A percentile compares a stretch with the other conserved stretches of the same genome.
Conservation (phyloP, 1,284 basidiomycete species). For the Malassezia sympodialis region DNA sequence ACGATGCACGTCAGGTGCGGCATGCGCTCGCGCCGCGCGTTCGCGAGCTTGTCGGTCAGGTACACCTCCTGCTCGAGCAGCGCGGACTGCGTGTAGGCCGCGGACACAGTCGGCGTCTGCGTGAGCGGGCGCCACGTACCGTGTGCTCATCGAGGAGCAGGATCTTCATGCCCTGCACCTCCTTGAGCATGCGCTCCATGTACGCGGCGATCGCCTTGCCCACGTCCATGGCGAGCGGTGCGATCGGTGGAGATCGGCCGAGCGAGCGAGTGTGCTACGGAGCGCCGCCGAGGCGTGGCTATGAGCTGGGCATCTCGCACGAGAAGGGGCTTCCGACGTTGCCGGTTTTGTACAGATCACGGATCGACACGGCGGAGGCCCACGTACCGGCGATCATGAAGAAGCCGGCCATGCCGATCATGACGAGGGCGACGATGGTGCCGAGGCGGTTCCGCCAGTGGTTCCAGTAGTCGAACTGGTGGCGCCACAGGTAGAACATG, state of each 20-base stretch:
- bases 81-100: conserved; percentile 85
- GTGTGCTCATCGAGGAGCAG: conserved; percentile 88
- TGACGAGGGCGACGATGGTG: conserved; percentile 25
- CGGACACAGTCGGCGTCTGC: conserved; percentile 76
- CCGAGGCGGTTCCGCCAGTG: conserved; percentile 22
- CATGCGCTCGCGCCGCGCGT: conserved; percentile 56
- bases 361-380: conserved; percentile 45
- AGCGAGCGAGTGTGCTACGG: not conserved
- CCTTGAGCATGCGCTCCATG: conserved; percentile 76
- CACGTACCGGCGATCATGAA: conserved; percentile 48
- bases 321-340: conserved; percentile 46
- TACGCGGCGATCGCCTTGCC: conserved; percentile 90
- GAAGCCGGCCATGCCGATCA: conserved; percentile 44
- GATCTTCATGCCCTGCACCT: conserved; percentile 85
- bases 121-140: not conserved
- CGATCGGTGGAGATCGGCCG: not conserved
- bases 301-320: conserved; percentile 28
- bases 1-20: conserved; percentile 93
- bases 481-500: conserved; percentile 31
- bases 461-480: conserved; percentile 24
- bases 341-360: conserved; percentile 39
- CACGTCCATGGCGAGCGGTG: conserved; percentile 64
- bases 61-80: conserved; percentile 94
- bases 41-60: conserved; percentile 92
- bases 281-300: too few relatives aligned